A percentile compares a stretch with the other conserved stretches of the same genome.
Conservation (phyloP, 2,329 filamentous ascomycete genomes). For the Rugonectria rugulosa region DNA sequence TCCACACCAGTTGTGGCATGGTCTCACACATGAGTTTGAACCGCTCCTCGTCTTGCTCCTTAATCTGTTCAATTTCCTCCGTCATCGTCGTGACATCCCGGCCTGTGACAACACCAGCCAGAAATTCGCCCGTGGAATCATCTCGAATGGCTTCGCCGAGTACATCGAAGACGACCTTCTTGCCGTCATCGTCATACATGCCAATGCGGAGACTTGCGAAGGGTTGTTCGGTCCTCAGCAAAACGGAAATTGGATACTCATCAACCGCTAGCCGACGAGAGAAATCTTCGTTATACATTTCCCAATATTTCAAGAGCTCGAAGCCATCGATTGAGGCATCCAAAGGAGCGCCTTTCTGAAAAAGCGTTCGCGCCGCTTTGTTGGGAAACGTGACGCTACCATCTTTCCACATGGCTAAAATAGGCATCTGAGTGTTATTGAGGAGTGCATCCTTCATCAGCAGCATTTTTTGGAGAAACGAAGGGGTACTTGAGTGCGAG, state of each 20-base stretch:
- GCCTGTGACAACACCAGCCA: slow-evolving; percentile 76
- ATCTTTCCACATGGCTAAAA: slow-evolving; percentile 83
- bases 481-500: slow-evolving; percentile 64
- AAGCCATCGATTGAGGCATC: slow-evolving; percentile 54
- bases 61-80: slow-evolving; percentile 73
- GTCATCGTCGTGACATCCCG: slow-evolving; percentile 76
- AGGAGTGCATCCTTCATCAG: slow-evolving; percentile 80
- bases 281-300: slow-evolving; percentile 73
- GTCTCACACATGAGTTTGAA: slow-evolving; percentile 80
- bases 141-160: slow-evolving; percentile 73
- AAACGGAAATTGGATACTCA: slow-evolving; percentile 72
- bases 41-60: slow-evolving; percentile 73
- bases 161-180: slow-evolving; percentile 67
- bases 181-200: slow-evolving; percentile 62
- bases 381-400: slow-evolving; percentile 78
- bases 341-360: slow-evolving; percentile 52
- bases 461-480: slow-evolving; percentile 75
- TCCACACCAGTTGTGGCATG: slow-evolving; percentile 78
- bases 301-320: slow-evolving; percentile 67
- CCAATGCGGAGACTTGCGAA: slow-evolving; percentile 69
- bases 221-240: slow-evolving; percentile 67
- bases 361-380: slow-evolving; percentile 65
- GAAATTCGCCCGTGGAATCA: slow-evolving; percentile 71
- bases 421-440: slow-evolving; percentile 77
- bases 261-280: slow-evolving; percentile 60